phyloP scores from a whole-genome alignment of 164 flowering plant genomes.

The Houttuynia cordata region DNA sequence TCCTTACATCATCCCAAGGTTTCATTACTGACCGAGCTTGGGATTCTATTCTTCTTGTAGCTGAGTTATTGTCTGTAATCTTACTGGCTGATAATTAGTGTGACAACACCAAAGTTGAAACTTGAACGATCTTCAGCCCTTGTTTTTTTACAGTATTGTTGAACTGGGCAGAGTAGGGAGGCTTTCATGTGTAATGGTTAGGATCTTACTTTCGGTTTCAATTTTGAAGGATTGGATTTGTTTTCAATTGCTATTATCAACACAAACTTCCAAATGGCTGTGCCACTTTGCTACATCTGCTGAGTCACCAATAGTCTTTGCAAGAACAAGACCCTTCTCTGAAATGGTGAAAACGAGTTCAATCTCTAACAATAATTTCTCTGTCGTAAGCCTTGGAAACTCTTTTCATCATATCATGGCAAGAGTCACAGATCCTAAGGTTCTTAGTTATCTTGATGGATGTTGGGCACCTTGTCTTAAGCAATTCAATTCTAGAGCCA shows the following conservation, averaged over 20 bases:
- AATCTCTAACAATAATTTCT: constrained; percentile 15
- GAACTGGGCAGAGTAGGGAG: background rate
- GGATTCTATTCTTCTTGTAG: background rate
- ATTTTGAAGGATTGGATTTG: background rate
- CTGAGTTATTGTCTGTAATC: background rate
- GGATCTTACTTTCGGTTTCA: background rate
- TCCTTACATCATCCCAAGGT: background rate
- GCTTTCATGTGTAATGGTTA: background rate
- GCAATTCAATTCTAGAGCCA: constrained; percentile 13
- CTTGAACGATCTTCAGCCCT: background rate
- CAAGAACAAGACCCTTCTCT: constrained; percentile 15
- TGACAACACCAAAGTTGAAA: no score
- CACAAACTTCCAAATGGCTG: constrained; percentile 2
- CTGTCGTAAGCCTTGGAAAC: constrained; percentile 12
- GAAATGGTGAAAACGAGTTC: constrained; percentile 17
- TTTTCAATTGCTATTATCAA: background rate
- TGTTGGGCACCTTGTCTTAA: constrained; percentile 6
- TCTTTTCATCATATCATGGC: constrained; percentile 13
- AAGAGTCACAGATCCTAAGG: constrained; percentile 15
- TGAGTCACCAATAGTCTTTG: constrained; percentile 15
- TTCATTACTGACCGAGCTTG: background rate
- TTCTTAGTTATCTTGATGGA: constrained; percentile 15
- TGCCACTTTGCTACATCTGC: background rate
- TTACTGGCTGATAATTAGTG: background rate
- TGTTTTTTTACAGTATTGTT: background rate